These are phyloP conservation scores for Striga asiatica DNA, from an alignment of 257 asterid genomes.

Conservation along the genomic window DNA sequence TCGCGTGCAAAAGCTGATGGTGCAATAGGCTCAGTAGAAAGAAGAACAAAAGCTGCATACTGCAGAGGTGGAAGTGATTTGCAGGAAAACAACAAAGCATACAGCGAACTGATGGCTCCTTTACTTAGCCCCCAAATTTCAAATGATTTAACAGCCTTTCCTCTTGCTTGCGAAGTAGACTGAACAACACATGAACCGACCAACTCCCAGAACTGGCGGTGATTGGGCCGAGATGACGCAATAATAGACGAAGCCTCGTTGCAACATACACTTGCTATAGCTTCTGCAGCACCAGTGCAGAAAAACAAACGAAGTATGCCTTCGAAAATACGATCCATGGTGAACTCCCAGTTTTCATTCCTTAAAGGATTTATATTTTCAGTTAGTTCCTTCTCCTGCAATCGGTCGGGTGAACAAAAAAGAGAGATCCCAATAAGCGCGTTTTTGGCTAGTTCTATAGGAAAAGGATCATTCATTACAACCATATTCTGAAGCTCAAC, in stretches of 20 bases:
- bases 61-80: constrained; percentile 68
- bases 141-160: constrained; percentile 74
- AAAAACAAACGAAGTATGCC: constrained; percentile 81
- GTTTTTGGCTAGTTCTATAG: constrained; percentile 60
- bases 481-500: constrained; percentile 38
- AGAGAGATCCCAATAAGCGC: constrained; percentile 74
- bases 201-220: constrained; percentile 73
- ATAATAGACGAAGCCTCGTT: constrained; percentile 52
- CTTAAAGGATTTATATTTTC: constrained; percentile 36
- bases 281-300: constrained; percentile 74
- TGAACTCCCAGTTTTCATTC: constrained; percentile 62
- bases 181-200: constrained; percentile 61
- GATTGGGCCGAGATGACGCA: constrained; percentile 61
- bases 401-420: constrained; percentile 33
- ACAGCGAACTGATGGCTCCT: constrained; percentile 79
- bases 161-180: constrained; percentile 81
- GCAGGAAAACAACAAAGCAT: constrained; percentile 69
- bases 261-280: constrained; percentile 41
- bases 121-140: constrained; percentile 91
- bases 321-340: constrained; percentile 67
- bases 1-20: constrained; percentile 40
- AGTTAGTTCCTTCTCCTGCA: constrained; percentile 27
- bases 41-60: constrained; percentile 75
- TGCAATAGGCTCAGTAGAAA: constrained; percentile 60
- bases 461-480: constrained; percentile 31